A percentile compares a stretch with the other conserved stretches of the same genome.
These are phyloP conservation scores for Trametes sanguinea DNA, from an alignment of 768 basidiomycete species.

Conservation along the genomic window DNA sequence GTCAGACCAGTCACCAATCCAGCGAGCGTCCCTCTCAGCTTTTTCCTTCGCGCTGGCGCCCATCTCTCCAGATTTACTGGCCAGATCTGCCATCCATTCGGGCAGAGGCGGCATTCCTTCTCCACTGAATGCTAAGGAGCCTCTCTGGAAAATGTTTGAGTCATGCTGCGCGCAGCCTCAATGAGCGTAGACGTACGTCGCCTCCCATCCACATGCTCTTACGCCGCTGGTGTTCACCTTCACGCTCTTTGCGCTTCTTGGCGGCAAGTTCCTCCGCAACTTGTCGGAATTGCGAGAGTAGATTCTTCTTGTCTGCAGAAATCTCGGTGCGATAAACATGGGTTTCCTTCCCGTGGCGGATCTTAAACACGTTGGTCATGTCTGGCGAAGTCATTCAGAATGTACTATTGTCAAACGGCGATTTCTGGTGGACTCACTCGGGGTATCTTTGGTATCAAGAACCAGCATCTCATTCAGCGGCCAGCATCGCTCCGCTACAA, in stretches of 20 bases:
- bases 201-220: slow-evolving; percentile 66
- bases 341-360: slow-evolving; percentile 90
- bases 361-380: slow-evolving; percentile 97
- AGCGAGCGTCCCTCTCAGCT: slow-evolving; percentile 79
- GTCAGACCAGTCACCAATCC: slow-evolving; percentile 90
- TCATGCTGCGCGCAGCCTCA: background rate
- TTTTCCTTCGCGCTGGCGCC: slow-evolving; percentile 66
- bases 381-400: slow-evolving; percentile 35
- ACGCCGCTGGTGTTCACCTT: slow-evolving; percentile 88
- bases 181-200: slow-evolving; percentile 38
- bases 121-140: slow-evolving; percentile 33
- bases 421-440: slow-evolving; percentile 53
- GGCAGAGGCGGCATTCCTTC: slow-evolving; percentile 59
- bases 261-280: slow-evolving; percentile 90
- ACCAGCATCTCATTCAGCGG: slow-evolving; percentile 91
- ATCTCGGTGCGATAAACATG: slow-evolving; percentile 90
- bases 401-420: background rate
- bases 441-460: slow-evolving; percentile 92
- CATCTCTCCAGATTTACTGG: slow-evolving; percentile 55
- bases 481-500: slow-evolving; percentile 95
- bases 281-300: slow-evolving; percentile 85
- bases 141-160: slow-evolving; percentile 31
- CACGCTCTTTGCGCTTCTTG: slow-evolving; percentile 89
- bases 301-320: slow-evolving; percentile 79
- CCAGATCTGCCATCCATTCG: slow-evolving; percentile 76